Base-by-base conservation (phyloP, 2,329 filamentous ascomycete genomes). In the Atkinsonella hypoxylon region DNA sequence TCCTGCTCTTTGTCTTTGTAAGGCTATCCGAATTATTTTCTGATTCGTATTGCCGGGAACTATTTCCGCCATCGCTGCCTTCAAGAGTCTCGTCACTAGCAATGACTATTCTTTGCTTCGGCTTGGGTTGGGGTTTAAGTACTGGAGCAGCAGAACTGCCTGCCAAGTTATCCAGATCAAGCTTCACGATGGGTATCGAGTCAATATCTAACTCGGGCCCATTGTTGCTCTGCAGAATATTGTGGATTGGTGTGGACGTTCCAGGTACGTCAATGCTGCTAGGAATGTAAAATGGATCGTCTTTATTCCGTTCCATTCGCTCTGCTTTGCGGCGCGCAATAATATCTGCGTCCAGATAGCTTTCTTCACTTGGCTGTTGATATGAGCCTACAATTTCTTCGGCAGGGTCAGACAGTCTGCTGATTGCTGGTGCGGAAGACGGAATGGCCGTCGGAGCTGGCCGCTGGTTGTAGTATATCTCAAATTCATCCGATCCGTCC, bases 241-340 rank as follows among this genome's bases (percentile, higher is more conserved):
- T 86, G 61, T 91, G 86, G 47, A 93, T 82, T 0, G 87, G 87
- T 1, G 87, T 91, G 0, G 85, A 84, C 6, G 78, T 77, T 34
- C 81, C 79, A 4, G 79, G 81, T 0, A 70, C 68, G n/a, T 68
- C 69, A 26, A 72, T 73, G 15, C 31, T 18, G 41, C 69, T 71
- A 36, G 69, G 71, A 61, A 98, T 97, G 62, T 98, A 98, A 65
- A 95, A 98, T 0, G 93, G 93, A 60, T 98, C 93, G 62, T 97
- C 91, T 58, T 79, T 86, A 65, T 95, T 88, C 51, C 89, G 80
- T 62, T 95, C 89, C 51, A 77, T 70, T 11, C 90, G 79, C 62
- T 95, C 88, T 4, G 83, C 81, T 58, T 83, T 87, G 55, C 87
- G 79, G 55, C 82, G 77, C 4, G 87, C 85, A 41, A 87, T 64